Base-by-base conservation (phyloP, 768 basidiomycete species). In the Arthromyces matolae region DNA sequence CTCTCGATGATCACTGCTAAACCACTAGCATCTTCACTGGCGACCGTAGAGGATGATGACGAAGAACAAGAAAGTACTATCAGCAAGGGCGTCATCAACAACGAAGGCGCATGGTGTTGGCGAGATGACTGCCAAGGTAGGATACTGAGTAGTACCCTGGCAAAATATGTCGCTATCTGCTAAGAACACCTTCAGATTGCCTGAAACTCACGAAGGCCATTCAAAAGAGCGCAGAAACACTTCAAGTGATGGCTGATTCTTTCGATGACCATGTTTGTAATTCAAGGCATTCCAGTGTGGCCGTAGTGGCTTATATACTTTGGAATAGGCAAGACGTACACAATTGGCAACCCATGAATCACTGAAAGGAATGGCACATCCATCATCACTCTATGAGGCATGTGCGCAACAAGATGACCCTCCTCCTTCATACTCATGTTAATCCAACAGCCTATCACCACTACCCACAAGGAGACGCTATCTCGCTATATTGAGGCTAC, bases 31-130 rank as follows among this genome's bases (percentile, higher is more conserved):
- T 72, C 79, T 3, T 64, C 74, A 4, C 71, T 77, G 8, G 68
- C 71, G 18, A 61, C 72, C 20, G 79, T 75, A 5, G 67, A 73
- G 1, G 72, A 71, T 0, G 74, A 77, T 33, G 77, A 81, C 28
- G 78, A 80, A 41, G 74, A 72, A 10, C 65, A 67, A 12, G 53
- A 65, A 3, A 59, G 58, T 20, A 31, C 63, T 29, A 73, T 73
- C 45, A 61, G 62, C n/a, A 79, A 74, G 48, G 84, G 86, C 0
- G 59, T 85, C 41, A 57, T 81, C 45, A 92, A 91, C 53, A 70
- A 72, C 8, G 78, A 87, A 20, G 84, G 87, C 1, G 89, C 87
- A 3, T 89, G 91, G 87, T 91, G 89, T 62, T 94, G 90, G 89
- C 75, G 82, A 20, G 88, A 93, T 44, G 75, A 73, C 3, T 92